These are phyloP conservation scores for Cladosporium sp. DNA, from an alignment of 2,329 filamentous ascomycete species.

Conservation along the genomic window DNA sequence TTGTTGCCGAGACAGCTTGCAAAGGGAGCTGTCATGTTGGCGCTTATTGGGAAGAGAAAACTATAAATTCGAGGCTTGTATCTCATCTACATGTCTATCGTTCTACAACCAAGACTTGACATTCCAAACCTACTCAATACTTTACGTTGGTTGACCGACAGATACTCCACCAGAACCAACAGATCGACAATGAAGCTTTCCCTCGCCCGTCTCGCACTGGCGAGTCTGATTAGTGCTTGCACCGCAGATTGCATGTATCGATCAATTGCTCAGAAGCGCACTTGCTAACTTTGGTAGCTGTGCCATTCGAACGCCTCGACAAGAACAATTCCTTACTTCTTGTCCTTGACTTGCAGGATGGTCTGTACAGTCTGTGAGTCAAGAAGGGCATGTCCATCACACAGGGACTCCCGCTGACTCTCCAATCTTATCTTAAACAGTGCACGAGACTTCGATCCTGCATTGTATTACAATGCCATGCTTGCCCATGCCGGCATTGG, in stretches of 20 bases:
- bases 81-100: neutral
- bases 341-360: slow-evolving; percentile 58
- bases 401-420: neutral
- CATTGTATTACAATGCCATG: slow-evolving; percentile 63
- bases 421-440: neutral
- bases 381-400: neutral
- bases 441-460: slow-evolving; percentile 63
- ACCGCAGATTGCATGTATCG: neutral
- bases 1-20: neutral
- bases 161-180: neutral
- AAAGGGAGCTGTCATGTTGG: neutral
- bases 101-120: neutral
- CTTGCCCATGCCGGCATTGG: slow-evolving; percentile 64
- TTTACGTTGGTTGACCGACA: no score
- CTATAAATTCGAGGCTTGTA: neutral
- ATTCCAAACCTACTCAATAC: no score
- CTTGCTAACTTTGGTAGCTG: slow-evolving; percentile 11
- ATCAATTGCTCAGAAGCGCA: no score
- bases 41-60: no score
- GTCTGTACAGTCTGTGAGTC: slow-evolving; percentile 46
- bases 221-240: neutral
- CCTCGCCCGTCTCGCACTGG: neutral
- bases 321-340: slow-evolving; percentile 46
- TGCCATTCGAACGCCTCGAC: slow-evolving; percentile 35
- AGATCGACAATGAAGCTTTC: slow-evolving; percentile 2